These are phyloP conservation scores for Penicillium capsulatum DNA, from an alignment of 2,329 filamentous ascomycete genomes.

Conservation along the genomic window DNA sequence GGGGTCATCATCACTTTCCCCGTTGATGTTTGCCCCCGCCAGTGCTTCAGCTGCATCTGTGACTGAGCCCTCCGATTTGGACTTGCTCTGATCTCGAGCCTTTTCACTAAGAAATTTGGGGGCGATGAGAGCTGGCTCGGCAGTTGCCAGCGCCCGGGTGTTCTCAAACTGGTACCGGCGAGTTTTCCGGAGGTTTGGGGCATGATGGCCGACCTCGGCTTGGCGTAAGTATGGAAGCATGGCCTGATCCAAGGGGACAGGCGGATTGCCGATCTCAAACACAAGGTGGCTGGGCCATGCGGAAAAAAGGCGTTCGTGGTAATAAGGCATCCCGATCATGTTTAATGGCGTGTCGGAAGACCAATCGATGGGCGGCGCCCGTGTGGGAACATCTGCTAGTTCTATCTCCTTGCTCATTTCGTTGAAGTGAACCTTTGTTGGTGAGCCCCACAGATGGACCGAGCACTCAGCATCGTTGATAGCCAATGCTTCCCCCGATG, in stretches of 20 bases:
- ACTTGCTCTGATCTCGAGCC: slow-evolving; percentile 59
- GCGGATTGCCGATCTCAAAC: slow-evolving; percentile 80
- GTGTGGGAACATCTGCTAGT: slow-evolving; percentile 65
- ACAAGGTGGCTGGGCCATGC: slow-evolving; percentile 82
- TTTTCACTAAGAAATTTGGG: slow-evolving; percentile 96
- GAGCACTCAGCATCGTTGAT: slow-evolving; percentile 73
- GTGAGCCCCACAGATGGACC: slow-evolving; percentile 85
- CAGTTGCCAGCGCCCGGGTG: slow-evolving; percentile 61
- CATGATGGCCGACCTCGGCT: slow-evolving; percentile 72
- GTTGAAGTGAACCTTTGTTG: slow-evolving; percentile 78
- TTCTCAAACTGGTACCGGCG: slow-evolving; percentile 80
- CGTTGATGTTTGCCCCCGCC: slow-evolving; percentile 65
- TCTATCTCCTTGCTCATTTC: slow-evolving; percentile 75
- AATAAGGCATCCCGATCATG: slow-evolving; percentile 86
- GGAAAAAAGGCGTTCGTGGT: slow-evolving; percentile 80
- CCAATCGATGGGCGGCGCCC: slow-evolving; percentile 64
- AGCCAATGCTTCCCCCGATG: slow-evolving; percentile 79
- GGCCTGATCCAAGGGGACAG: slow-evolving; percentile 66
- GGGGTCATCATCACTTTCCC: slow-evolving; percentile 71
- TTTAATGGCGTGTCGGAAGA: slow-evolving; percentile 73
- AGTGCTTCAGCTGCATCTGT: slow-evolving; percentile 62
- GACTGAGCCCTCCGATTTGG: slow-evolving; percentile 36
- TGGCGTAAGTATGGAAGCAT: slow-evolving; percentile 65
- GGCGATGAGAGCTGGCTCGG: slow-evolving; percentile 60
- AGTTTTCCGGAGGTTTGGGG: slow-evolving; percentile 67